Evolutionary conservation across 73 alveolate species (phyloP).

Genomic region (Paramecium tetraurelia): DNA sequence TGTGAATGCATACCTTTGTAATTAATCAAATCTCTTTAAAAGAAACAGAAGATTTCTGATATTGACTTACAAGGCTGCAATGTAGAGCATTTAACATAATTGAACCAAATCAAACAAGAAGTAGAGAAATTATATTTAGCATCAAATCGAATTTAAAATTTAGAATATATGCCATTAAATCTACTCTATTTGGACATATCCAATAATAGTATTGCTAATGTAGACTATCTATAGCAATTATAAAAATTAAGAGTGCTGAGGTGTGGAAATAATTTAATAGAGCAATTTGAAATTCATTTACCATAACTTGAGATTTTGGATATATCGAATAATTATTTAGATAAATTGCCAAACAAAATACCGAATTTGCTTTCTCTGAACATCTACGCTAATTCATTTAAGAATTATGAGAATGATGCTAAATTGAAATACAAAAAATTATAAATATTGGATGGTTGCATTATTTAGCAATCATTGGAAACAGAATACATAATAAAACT

Average conservation of each 20-base stretch:
- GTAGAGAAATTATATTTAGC: neutral
- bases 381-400: neutral
- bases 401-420: neutral
- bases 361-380: neutral
- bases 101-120: neutral
- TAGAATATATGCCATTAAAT: neutral
- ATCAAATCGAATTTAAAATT: neutral
- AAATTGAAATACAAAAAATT: neutral
- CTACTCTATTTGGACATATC: neutral
- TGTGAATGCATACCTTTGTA: conserved; percentile 40
- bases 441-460: neutral
- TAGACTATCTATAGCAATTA: neutral
- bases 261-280: conserved; percentile 8
- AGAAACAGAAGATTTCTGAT: neutral
- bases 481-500: neutral
- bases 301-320: neutral
- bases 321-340: conserved; percentile 2
- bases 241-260: neutral
- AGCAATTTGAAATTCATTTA: neutral
- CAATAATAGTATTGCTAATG: neutral
- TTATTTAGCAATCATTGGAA: neutral
- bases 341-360: neutral
- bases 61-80: neutral
- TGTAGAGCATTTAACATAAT: neutral
- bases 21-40: neutral